A percentile compares a stretch with the other conserved stretches of the same genome.
These are phyloP conservation scores for Globisporangium middletonii DNA, from an alignment of 352 stramenopile genomes.

Conservation along the genomic window DNA sequence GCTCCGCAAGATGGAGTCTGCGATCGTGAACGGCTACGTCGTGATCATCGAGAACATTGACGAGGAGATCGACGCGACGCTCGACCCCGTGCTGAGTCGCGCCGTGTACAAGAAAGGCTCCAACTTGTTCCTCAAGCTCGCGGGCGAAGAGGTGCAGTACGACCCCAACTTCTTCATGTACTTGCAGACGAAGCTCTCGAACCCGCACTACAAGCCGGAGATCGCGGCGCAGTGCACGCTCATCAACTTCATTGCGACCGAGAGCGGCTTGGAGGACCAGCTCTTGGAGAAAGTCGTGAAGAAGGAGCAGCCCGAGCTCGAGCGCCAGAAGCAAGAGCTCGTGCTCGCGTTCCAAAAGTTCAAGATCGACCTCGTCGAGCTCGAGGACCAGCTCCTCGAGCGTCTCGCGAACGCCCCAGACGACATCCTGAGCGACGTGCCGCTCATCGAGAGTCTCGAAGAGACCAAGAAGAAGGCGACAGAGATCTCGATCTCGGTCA, in stretches of 20 bases:
- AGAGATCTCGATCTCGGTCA: conserved; percentile 94
- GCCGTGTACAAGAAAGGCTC: conserved; percentile 96
- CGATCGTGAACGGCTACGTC: conserved; percentile 93
- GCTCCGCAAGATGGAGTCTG: conserved; percentile 91
- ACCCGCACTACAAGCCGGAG: conserved; percentile 98
- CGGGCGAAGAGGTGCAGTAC: conserved; percentile 96
- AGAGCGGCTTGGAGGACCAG: conserved; percentile 95
- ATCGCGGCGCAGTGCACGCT: conserved; percentile 94
- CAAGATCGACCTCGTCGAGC: conserved; percentile 95
- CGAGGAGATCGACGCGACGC: conserved; percentile 95
- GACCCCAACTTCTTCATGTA: conserved; percentile 96
- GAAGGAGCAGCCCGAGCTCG: conserved; percentile 92
- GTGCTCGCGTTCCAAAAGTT: conserved; percentile 91
- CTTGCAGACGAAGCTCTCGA: conserved; percentile 95
- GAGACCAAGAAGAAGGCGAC: conserved; percentile 95
- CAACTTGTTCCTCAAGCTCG: conserved; percentile 92
- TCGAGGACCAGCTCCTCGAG: conserved; percentile 95
- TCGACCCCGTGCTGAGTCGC: conserved; percentile 94
- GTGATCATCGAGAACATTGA: conserved; percentile 98
- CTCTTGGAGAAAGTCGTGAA: conserved; percentile 95
- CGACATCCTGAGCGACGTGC: conserved; percentile 95
- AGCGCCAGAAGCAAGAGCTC: conserved; percentile 93
- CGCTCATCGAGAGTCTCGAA: conserved; percentile 94
- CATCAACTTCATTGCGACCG: conserved; percentile 98
- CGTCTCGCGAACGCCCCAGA: conserved; percentile 93